phyloP scores from a whole-genome alignment of 306 rosid genomes.

The Amphicarpaea edgeworthii region DNA sequence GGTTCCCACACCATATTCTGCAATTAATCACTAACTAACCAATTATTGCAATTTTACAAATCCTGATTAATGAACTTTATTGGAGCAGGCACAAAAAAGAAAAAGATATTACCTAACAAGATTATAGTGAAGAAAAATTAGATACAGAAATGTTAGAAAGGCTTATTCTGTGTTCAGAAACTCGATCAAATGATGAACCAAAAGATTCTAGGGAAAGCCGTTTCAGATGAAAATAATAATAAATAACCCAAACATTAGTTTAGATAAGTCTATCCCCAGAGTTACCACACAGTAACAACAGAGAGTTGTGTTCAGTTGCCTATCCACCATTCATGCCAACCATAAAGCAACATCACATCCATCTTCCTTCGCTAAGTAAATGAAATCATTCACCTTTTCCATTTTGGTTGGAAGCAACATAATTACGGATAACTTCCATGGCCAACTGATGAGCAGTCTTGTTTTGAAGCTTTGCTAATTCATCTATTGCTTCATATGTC shows the following conservation, averaged over 20 bases:
- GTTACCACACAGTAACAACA: constrained; percentile 66
- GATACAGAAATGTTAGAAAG: constrained; percentile 41
- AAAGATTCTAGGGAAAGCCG: constrained; percentile 37
- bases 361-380: constrained; percentile 49
- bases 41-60: constrained; percentile 31
- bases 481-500: constrained; percentile 81
- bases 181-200: constrained; percentile 37
- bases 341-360: constrained; percentile 30
- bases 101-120: neutral
- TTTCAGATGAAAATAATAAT: constrained; percentile 9
- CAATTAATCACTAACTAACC: constrained; percentile 26
- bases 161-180: constrained; percentile 35
- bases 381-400: constrained; percentile 74
- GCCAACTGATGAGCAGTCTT: constrained; percentile 96
- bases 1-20: neutral
- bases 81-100: constrained; percentile 38
- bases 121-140: constrained; percentile 34
- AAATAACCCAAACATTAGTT: constrained; percentile 35
- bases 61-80: constrained; percentile 27
- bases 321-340: constrained; percentile 37
- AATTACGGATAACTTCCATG: constrained; percentile 88
- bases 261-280: constrained; percentile 40
- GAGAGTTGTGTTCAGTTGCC: constrained; percentile 43
- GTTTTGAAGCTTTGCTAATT: constrained; percentile 78
- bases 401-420: constrained; percentile 79